Percentiles rank a stretch among this genome's conserved stretches.
phyloP scores from a whole-genome alignment of 108 stramenopile genomes.

The Cylindrotheca fusiformis region DNA sequence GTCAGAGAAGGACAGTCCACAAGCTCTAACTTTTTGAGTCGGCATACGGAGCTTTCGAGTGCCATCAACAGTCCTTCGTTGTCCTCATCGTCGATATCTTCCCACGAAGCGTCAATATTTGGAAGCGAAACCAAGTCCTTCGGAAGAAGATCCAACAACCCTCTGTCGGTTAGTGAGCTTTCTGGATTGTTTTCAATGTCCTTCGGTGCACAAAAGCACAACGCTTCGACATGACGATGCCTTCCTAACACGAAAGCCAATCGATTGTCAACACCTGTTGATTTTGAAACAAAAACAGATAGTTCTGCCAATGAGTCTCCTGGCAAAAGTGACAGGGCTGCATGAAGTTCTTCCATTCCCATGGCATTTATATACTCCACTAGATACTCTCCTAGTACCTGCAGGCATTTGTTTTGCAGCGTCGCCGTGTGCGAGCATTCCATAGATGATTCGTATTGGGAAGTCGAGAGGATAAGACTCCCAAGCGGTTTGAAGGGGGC shows the following conservation, averaged over 20 bases:
- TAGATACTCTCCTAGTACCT: conserved; percentile 15
- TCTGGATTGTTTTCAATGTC: neutral
- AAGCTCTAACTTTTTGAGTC: conserved; percentile 21
- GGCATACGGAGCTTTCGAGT: conserved; percentile 15
- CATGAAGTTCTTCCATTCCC: conserved; percentile 21
- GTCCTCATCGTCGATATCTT: conserved; percentile 10
- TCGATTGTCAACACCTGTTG: conserved; percentile 4
- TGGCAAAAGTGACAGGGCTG: conserved; percentile 17
- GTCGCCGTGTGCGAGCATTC: neutral
- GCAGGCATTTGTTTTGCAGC: conserved; percentile 4
- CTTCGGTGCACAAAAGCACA: conserved; percentile 10
- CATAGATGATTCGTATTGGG: neutral
- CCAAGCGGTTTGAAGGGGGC: neutral
- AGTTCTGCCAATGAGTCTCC: conserved; percentile 13
- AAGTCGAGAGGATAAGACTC: neutral
- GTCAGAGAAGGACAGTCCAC: conserved; percentile 13
- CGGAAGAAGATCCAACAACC: conserved; percentile 6
- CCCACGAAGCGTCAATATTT: neutral
- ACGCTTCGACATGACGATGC: conserved; percentile 19
- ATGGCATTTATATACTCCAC: conserved; percentile 22
- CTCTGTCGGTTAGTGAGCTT: conserved; percentile 4
- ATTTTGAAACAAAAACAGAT: conserved; percentile 13
- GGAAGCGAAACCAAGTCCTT: neutral
- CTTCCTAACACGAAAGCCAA: conserved; percentile 21
- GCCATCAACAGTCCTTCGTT: neutral